phyloP scores from a whole-genome alignment of 352 stramenopile species.

The Pythium scleroteichum region DNA sequence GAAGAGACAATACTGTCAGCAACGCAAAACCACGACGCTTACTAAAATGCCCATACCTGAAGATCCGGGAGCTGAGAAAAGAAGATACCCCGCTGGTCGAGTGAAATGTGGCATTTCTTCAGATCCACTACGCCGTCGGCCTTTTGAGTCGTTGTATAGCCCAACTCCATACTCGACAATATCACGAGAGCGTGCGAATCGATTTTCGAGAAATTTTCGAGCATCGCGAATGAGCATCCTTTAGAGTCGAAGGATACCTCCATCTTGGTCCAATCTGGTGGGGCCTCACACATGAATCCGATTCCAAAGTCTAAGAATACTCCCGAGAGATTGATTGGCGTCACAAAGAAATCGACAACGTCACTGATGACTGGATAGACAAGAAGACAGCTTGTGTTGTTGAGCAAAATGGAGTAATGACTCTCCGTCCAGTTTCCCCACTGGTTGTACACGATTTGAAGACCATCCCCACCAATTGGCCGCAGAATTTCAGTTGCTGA shows the following conservation, averaged over 20 bases:
- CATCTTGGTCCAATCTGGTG: conserved; percentile 79
- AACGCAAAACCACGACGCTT: neutral
- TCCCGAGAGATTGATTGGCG: conserved; percentile 44
- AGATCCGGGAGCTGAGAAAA: conserved; percentile 86
- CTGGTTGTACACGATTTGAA: conserved; percentile 81
- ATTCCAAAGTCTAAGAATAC: conserved; percentile 62
- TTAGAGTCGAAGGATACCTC: conserved; percentile 68
- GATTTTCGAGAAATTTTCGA: conserved; percentile 76
- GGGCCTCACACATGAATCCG: conserved; percentile 61
- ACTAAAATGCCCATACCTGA: conserved; percentile 43
- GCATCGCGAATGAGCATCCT: conserved; percentile 74
- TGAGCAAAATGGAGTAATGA: conserved; percentile 63
- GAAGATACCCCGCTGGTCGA: conserved; percentile 81
- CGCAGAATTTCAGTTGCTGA: conserved; percentile 69
- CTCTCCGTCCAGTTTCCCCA: conserved; percentile 77
- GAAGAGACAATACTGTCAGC: neutral
- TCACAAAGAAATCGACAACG: conserved; percentile 61
- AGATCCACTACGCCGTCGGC: conserved; percentile 55
- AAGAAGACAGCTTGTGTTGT: conserved; percentile 79
- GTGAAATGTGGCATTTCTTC: conserved; percentile 79
- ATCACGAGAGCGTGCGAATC: conserved; percentile 78
- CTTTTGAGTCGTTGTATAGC: conserved; percentile 68
- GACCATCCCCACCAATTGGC: conserved; percentile 63
- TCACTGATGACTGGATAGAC: conserved; percentile 72
- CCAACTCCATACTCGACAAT: conserved; percentile 62